Percentiles rank a stretch among this genome's conserved stretches.
These are phyloP conservation scores for Eucalyptus polyanthemos DNA, from an alignment of 345 rosid genomes.

Conservation along the genomic window DNA sequence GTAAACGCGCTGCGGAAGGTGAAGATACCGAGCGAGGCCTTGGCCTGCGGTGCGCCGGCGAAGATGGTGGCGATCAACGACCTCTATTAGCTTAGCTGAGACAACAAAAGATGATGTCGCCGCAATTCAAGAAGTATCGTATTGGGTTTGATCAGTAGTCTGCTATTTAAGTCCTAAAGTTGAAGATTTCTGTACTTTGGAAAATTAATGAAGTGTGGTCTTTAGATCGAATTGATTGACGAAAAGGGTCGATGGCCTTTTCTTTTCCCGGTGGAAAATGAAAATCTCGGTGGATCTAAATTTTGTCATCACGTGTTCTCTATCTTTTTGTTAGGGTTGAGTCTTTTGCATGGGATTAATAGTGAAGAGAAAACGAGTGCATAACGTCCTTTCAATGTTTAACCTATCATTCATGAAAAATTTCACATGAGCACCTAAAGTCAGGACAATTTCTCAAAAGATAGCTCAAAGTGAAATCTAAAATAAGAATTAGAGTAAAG, in stretches of 20 bases:
- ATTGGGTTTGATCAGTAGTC: neutral
- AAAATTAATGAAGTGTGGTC: neutral
- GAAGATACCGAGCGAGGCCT: constrained; percentile 30
- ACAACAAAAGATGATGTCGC: neutral
- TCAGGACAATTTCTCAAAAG: accelerated
- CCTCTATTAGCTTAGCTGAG: neutral
- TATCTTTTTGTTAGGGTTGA: neutral
- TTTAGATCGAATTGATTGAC: neutral
- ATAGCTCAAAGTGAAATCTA: neutral
- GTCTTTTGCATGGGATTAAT: neutral
- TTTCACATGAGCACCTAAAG: neutral
- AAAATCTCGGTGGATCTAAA: neutral
- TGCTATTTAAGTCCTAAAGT: neutral
- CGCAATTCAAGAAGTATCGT: neutral
- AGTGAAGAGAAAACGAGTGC: neutral
- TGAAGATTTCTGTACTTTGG: neutral
- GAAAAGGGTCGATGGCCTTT: neutral
- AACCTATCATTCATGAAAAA: neutral
- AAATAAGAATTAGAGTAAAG: accelerated
- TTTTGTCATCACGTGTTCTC: neutral
- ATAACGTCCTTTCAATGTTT: neutral
- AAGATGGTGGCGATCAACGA: neutral
- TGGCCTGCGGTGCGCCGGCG: constrained; percentile 46
- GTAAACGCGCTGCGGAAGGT: constrained; percentile 20
- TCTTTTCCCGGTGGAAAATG: neutral